A percentile compares a stretch with the other conserved stretches of the same genome.
Conservation (phyloP, 371 early-diverging fungal genomes). For the Apophysomyces variabilis region DNA sequence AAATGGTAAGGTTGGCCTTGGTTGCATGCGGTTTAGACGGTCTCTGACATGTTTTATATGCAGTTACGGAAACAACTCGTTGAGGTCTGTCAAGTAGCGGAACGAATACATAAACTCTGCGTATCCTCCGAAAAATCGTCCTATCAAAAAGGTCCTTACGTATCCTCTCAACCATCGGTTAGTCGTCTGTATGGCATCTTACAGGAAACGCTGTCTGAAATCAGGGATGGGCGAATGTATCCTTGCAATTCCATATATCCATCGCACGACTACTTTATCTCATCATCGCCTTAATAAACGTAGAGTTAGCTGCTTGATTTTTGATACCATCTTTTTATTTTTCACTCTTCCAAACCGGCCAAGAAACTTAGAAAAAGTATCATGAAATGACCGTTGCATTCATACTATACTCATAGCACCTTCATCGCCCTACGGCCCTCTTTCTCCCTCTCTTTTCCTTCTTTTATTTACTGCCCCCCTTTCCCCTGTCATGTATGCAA, state of each 20-base stretch:
- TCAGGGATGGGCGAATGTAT: not conserved
- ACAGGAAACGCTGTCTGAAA: not conserved
- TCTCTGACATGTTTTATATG: too few species aligned
- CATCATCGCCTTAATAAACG: too few species aligned
- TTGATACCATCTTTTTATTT: too few species aligned
- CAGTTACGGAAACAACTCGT: not conserved
- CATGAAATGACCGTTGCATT: too few species aligned
- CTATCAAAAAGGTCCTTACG: not conserved
- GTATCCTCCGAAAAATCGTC: not conserved
- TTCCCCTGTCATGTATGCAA: too few species aligned
- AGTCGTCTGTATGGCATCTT: not conserved
- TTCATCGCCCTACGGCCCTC: too few species aligned
- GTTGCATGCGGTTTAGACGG: not conserved
- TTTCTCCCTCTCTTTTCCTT: too few species aligned
- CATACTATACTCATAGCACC: too few species aligned
- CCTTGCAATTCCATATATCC: not conserved
- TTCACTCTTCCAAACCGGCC: too few species aligned
- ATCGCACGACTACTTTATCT: not conserved
- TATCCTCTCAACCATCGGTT: not conserved
- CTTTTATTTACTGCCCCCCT: too few species aligned
- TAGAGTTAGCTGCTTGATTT: too few species aligned
- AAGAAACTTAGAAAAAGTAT: too few species aligned
- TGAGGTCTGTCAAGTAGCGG: not conserved
- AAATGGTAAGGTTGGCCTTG: not conserved
- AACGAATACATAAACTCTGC: conserved; percentile 3